Evolutionary conservation across 1,284 basidiomycete species (phyloP), one percentile per base, ranked within the genome.

Genomic region (Ganoderma resinaceum): DNA sequence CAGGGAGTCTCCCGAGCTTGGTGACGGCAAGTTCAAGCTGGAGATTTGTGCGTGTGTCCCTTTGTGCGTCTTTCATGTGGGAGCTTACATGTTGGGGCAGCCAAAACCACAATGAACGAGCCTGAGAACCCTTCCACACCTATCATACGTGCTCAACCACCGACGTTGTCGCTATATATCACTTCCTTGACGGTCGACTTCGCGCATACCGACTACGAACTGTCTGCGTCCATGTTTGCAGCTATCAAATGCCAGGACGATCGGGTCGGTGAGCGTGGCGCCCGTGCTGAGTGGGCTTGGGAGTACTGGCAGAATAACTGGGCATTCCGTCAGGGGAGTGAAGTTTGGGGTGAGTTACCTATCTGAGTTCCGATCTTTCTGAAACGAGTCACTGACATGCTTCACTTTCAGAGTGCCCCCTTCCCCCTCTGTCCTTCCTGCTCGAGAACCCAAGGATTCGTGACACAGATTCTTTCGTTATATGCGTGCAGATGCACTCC

Each of bases 201-300:
- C 70, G 80, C 85, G 9, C 86, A 89, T 68, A 79, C 83, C 2
- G 86, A 90, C 62, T 89, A 87, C 74, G 88, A 90, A 74, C 84
- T 87, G 65, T 83, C 83, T 20, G 85, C 89, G 1, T 87, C 89
- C 11, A 91, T 94, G 81, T 90, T 93, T 82, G 86, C 88, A 14
- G 91, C 89, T 16, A 89, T 94, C 71, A 92, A 91, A 75, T 88
- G 86, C 62, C 86, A 88, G 71, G 86, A 88, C 70, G 86, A 89
- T 69, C 82, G 86, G 55, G 80, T 82, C 11, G 91, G 91, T 14
- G 86, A 89, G 71, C 83, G 87, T 11, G 87, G 89, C 16, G 87
- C 89, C 1, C 87, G 90, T 43, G 83, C 89, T n/a, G 85, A 89
- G 43, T 94, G 91, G 89, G 81, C 89, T 35, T 94, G 91, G 91